Conservation (phyloP, 768 basidiomycete genomes). For the Naematelia encephala region DNA sequence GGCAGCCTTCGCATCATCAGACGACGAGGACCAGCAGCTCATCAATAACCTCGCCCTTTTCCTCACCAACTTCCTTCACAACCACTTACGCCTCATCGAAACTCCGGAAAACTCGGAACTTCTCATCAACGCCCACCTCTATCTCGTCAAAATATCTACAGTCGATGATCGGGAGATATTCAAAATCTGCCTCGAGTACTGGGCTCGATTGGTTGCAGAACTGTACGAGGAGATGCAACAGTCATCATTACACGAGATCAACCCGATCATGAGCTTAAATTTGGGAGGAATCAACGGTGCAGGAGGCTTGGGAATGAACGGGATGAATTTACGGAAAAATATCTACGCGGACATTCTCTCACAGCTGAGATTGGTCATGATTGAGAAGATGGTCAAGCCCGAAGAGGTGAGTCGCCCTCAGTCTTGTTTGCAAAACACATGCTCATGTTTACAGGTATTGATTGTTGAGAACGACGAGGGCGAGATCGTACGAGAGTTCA, state of each 20-base stretch:
- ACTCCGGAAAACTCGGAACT: slow-evolving; percentile 85
- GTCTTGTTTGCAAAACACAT: background rate
- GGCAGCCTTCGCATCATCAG: slow-evolving; percentile 80
- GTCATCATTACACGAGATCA: slow-evolving; percentile 77
- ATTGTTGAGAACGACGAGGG: slow-evolving; percentile 99
- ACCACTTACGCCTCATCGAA: slow-evolving; percentile 91
- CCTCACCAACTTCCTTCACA: slow-evolving; percentile 90
- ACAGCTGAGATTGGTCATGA: slow-evolving; percentile 89
- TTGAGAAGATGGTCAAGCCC: slow-evolving; percentile 99
- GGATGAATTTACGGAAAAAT: slow-evolving; percentile 72
- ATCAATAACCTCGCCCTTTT: slow-evolving; percentile 97
- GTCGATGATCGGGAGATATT: slow-evolving; percentile 99
- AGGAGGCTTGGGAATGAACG: slow-evolving; percentile 40
- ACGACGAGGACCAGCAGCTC: slow-evolving; percentile 91
- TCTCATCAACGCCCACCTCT: slow-evolving; percentile 90
- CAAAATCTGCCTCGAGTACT: slow-evolving; percentile 98
- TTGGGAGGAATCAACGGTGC: slow-evolving; percentile 53
- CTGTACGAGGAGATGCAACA: slow-evolving; percentile 96
- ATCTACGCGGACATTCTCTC: slow-evolving; percentile 93
- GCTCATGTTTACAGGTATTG: slow-evolving; percentile 63
- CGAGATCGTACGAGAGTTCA: slow-evolving; percentile 97
- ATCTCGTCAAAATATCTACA: slow-evolving; percentile 96
- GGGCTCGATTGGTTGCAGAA: slow-evolving; percentile 85
- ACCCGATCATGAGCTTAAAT: slow-evolving; percentile 68
- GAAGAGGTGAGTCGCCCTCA: slow-evolving; percentile 69